These are phyloP conservation scores for Dipteronia sinensis DNA, from an alignment of 345 rosid species.

Conservation along the genomic window DNA sequence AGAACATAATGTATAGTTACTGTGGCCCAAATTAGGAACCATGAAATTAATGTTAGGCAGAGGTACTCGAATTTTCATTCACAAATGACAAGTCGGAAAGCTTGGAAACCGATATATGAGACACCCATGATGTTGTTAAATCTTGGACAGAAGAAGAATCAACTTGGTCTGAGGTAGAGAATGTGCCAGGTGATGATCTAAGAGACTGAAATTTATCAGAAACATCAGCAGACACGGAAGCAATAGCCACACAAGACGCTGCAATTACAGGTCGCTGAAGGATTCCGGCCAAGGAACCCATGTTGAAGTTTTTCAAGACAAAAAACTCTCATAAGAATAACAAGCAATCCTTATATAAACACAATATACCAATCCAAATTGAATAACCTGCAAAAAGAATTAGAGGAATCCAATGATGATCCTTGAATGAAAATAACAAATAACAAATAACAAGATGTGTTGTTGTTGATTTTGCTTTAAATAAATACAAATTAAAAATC, in stretches of 20 bases:
- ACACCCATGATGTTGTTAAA: conserved; percentile 53
- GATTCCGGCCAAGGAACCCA: conserved; percentile 79
- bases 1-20: conserved; percentile 23
- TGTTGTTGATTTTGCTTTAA: too few relatives aligned
- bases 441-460: not conserved
- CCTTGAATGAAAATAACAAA: not conserved
- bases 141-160: conserved; percentile 39
- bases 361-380: not conserved
- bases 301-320: conserved; percentile 30
- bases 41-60: conserved; percentile 54
- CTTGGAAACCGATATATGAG: conserved; percentile 60
- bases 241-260: conserved; percentile 74
- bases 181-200: conserved; percentile 29
- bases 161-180: conserved; percentile 38
- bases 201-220: conserved; percentile 56
- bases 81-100: conserved; percentile 62
- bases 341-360: conserved; percentile 4
- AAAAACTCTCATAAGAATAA: conserved; percentile 38
- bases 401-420: not conserved
- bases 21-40: conserved; percentile 33
- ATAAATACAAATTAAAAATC: not conserved
- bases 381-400: conserved; percentile 25
- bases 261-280: conserved; percentile 89
- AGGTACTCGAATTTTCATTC: conserved; percentile 52
- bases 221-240: conserved; percentile 72